These are phyloP conservation scores for Trypanosoma cruzi DNA, from an alignment of 208 protist species.

Conservation along the genomic window DNA sequence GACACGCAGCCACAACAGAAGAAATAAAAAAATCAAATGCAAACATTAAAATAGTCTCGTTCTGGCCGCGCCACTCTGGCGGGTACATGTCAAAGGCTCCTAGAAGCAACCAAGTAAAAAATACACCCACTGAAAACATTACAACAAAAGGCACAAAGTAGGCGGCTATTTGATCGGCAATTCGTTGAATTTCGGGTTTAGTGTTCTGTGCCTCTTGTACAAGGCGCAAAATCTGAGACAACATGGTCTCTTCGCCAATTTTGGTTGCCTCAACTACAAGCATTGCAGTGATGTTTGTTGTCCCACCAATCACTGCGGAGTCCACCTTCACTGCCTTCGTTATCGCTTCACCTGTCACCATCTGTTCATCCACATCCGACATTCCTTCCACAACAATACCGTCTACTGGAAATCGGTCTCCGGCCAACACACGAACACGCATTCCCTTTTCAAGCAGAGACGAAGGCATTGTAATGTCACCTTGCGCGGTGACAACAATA, in stretches of 20 bases:
- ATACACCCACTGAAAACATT: constrained; percentile 81
- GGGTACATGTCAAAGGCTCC: constrained; percentile 66
- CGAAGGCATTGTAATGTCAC: constrained; percentile 35
- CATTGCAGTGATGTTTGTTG: constrained; percentile 69
- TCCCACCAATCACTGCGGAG: constrained; percentile 72
- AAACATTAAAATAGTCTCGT: constrained; percentile 60
- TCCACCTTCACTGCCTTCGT: constrained; percentile 62
- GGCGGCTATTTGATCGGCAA: constrained; percentile 89
- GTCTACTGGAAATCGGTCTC: constrained; percentile 93
- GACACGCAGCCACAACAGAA: constrained; percentile 96
- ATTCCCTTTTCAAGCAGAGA: constrained; percentile 42
- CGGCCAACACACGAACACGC: constrained; percentile 88
- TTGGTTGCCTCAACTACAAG: constrained; percentile 64
- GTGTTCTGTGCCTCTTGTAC: constrained; percentile 96
- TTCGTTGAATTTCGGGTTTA: constrained; percentile 95
- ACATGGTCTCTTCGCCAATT: constrained; percentile 86
- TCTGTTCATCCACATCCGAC: constrained; percentile 93
- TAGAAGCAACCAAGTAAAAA: constrained; percentile 92
- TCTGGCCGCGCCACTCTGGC: constrained; percentile 43
- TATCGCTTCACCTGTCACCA: constrained; percentile 95
- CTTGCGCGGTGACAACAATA: constrained; percentile 33
- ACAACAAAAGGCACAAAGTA: constrained; percentile 96
- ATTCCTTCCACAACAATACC: constrained; percentile 81
- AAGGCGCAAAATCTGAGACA: constrained; percentile 95
- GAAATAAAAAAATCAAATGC: constrained; percentile 95